phyloP scores from a whole-genome alignment of 2,329 filamentous ascomycete species.

The Nothomitra cinnamomea region DNA sequence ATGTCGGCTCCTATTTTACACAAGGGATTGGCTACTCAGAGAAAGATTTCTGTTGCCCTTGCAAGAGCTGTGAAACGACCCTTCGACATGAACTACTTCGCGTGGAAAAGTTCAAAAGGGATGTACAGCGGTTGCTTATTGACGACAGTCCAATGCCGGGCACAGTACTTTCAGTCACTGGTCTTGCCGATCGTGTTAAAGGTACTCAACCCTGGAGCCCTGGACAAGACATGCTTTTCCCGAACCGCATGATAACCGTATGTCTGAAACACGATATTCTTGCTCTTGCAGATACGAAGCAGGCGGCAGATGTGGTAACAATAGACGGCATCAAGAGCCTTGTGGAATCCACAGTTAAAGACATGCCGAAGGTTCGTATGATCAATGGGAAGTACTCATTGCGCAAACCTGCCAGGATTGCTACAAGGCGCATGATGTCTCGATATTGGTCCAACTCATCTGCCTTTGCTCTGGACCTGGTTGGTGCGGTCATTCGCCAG shows the following conservation, averaged over 20 bases:
- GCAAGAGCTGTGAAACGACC: constrained; percentile 30
- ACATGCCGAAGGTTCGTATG: constrained; percentile 22
- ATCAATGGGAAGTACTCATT: constrained; percentile 20
- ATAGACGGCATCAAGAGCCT: constrained; percentile 35
- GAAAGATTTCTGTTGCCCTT: constrained; percentile 32
- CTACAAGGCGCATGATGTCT: constrained; percentile 49
- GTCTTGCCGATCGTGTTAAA: constrained; percentile 18
- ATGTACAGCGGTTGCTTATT: constrained; percentile 32
- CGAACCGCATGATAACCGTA: constrained; percentile 17
- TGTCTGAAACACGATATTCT: background rate
- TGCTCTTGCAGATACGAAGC: constrained; percentile 10
- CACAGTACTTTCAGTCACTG: constrained; percentile 41
- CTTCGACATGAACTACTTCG: constrained; percentile 42
- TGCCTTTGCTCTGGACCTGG: constrained; percentile 46
- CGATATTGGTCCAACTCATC: constrained; percentile 53
- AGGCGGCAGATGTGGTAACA: constrained; percentile 19
- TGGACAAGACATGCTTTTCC: constrained; percentile 10
- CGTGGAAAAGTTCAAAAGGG: constrained; percentile 42
- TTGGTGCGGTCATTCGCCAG: constrained; percentile 48
- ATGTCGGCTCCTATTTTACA: constrained; percentile 9
- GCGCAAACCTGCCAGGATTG: constrained; percentile 16
- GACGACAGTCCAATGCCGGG: constrained; percentile 44
- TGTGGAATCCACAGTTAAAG: constrained; percentile 30
- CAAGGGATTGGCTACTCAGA: constrained; percentile 40
- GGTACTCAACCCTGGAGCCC: constrained; percentile 15